These are phyloP conservation scores for Coprinellus aureogranulatus DNA, from an alignment of 768 basidiomycete species.

Conservation along the genomic window DNA sequence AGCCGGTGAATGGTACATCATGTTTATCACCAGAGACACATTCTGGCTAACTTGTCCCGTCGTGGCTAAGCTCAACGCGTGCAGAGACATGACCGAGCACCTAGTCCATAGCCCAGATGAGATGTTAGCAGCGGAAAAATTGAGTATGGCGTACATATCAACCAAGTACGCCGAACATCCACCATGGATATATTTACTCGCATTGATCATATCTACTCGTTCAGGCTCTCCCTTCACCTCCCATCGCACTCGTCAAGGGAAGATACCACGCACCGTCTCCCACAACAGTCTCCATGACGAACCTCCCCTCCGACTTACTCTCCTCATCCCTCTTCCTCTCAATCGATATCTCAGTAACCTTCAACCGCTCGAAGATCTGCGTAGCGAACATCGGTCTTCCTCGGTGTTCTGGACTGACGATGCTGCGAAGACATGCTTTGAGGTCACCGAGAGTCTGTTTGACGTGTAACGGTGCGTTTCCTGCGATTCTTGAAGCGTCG, in stretches of 20 bases:
- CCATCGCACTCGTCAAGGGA: background rate
- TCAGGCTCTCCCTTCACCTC: too few relatives aligned
- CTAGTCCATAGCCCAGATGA: slow-evolving; percentile 25
- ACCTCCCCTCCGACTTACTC: slow-evolving; percentile 37
- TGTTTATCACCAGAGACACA: slow-evolving; percentile 52
- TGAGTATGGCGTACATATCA: slow-evolving; percentile 50
- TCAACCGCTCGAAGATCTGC: slow-evolving; percentile 21
- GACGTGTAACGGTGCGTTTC: slow-evolving; percentile 22
- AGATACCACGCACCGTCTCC: slow-evolving; percentile 40
- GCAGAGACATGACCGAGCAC: slow-evolving; percentile 49
- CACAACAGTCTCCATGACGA: slow-evolving; percentile 42
- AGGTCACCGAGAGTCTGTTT: slow-evolving; percentile 21
- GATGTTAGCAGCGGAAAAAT: too few relatives aligned
- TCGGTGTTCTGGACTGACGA: slow-evolving; percentile 8
- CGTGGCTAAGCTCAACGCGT: slow-evolving; percentile 27
- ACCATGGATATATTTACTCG: slow-evolving; percentile 48
- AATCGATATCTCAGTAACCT: slow-evolving; percentile 39
- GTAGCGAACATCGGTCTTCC: slow-evolving; percentile 16
- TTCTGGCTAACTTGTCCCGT: slow-evolving; percentile 22
- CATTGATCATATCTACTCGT: slow-evolving; percentile 54
- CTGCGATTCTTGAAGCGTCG: slow-evolving; percentile 8
- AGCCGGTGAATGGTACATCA: slow-evolving; percentile 59
- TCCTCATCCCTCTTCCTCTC: slow-evolving; percentile 40
- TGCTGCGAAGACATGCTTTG: slow-evolving; percentile 11
- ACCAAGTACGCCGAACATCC: slow-evolving; percentile 54